These are phyloP conservation scores for Solanum pimpinellifolium DNA, from an alignment of 257 asterid species.

Conservation along the genomic window DNA sequence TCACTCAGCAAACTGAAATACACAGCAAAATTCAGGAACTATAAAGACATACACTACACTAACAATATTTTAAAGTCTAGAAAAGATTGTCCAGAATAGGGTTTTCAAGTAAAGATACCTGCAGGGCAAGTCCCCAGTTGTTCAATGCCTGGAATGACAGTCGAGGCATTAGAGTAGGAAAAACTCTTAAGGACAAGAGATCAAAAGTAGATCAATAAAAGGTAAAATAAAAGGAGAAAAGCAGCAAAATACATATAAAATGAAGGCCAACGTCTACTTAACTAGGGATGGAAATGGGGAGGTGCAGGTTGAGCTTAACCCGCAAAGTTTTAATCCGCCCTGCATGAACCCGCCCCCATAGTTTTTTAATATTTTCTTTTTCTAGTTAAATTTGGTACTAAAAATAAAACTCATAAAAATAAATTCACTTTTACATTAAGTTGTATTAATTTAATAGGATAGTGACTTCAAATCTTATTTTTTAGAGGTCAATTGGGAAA, in stretches of 20 bases:
- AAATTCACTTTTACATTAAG: too few relatives aligned
- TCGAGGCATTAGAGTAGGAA: constrained; percentile 16
- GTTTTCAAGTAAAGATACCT: constrained; percentile 37
- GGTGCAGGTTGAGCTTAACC: too few relatives aligned
- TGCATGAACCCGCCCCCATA: too few relatives aligned
- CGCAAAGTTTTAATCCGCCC: too few relatives aligned
- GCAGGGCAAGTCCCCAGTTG: constrained; percentile 99
- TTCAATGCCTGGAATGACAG: constrained; percentile 73
- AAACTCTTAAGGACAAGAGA: neutral
- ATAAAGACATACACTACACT: neutral
- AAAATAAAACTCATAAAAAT: too few relatives aligned
- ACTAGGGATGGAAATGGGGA: too few relatives aligned
- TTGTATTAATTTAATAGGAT: too few relatives aligned
- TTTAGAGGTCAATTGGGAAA: too few relatives aligned
- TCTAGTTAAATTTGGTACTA: too few relatives aligned
- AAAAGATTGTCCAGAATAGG: neutral
- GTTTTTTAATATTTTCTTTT: too few relatives aligned
- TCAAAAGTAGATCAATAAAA: neutral
- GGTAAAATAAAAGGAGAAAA: neutral
- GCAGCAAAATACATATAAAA: neutral
- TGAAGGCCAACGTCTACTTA: neutral
- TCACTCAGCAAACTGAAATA: neutral
- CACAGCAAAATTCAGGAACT: neutral
- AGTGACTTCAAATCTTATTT: too few relatives aligned
- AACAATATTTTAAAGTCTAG: neutral